phyloP scores from a whole-genome alignment of 176 grass and related monocot species.

The Ananas comosus region DNA sequence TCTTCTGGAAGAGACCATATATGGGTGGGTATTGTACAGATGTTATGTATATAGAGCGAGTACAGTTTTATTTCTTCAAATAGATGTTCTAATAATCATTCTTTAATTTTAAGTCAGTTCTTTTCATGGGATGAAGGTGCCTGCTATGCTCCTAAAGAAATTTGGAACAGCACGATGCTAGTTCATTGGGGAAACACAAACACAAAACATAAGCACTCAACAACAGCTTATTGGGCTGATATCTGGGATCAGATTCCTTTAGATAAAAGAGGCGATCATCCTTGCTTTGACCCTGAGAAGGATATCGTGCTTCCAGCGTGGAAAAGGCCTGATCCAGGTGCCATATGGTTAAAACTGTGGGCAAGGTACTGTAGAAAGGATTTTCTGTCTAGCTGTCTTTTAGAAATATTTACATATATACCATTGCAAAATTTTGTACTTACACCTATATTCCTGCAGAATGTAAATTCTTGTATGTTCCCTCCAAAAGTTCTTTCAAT shows the following conservation, averaged over 20 bases:
- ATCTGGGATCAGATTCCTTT: conserved; percentile 84
- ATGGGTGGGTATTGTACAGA: conserved; percentile 55
- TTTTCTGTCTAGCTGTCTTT: neutral
- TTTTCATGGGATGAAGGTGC: conserved; percentile 99
- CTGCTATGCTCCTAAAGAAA: conserved; percentile 93
- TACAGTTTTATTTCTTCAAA: conserved; percentile 1
- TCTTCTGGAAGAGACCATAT: conserved; percentile 93
- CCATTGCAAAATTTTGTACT: no score
- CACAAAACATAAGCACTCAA: conserved; percentile 77
- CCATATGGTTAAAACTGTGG: conserved; percentile 86
- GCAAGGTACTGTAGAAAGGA: conserved; percentile 38
- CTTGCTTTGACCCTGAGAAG: conserved; percentile 86
- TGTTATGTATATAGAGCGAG: conserved; percentile 17
- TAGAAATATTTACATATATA: no score
- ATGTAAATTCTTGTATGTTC: no score
- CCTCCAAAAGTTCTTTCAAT: no score
- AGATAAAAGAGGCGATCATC: conserved; percentile 65
- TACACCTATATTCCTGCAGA: no score
- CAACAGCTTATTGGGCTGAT: conserved; percentile 83
- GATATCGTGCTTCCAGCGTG: conserved; percentile 91
- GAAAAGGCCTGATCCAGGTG: conserved; percentile 75
- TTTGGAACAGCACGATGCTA: conserved; percentile 95
- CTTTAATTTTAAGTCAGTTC: conserved; percentile 44
- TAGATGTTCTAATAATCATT: conserved; percentile 16
- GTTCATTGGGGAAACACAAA: conserved; percentile 99